A percentile compares a stretch with the other conserved stretches of the same genome.
Conservation (phyloP, 192 early-diverging fungal species). For the Coemansia sp. region DNA sequence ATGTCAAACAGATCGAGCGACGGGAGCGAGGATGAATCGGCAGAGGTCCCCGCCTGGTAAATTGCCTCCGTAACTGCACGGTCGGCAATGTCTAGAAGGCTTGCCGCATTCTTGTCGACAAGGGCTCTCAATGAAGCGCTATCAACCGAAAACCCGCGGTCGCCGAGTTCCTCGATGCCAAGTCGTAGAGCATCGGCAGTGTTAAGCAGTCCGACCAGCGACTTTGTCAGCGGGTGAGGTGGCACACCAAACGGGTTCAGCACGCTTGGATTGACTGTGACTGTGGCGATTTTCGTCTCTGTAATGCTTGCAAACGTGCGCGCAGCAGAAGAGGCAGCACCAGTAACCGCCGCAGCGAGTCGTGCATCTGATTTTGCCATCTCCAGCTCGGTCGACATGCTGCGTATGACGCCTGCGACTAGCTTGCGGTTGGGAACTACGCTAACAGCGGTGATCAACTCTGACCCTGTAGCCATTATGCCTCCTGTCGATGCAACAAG, state of each 20-base stretch:
- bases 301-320: conserved; percentile 13
- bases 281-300: neutral
- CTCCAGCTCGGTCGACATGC: conserved; percentile 39
- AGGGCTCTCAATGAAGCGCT: conserved; percentile 2
- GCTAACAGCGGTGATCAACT: conserved; percentile 13
- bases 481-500: neutral
- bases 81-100: conserved; percentile 17
- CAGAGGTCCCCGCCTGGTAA: neutral
- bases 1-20: conserved; percentile 12
- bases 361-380: conserved; percentile 25
- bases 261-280: conserved; percentile 5
- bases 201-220: conserved; percentile 24
- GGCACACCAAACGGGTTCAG: conserved; percentile 14
- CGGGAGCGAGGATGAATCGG: neutral
- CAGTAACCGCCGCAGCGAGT: conserved; percentile 17
- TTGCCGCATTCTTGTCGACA: conserved; percentile 4
- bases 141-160: conserved; percentile 4
- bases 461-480: neutral
- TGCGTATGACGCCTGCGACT: conserved; percentile 27
- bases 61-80: conserved; percentile 7
- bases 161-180: conserved; percentile 11
- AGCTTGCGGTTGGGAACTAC: conserved; percentile 24
- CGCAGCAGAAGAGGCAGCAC: conserved; percentile 5
- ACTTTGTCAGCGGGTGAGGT: conserved; percentile 9
- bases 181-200: conserved; percentile 14